Percentiles rank a stretch among this genome's conserved stretches.
Conservation (phyloP, 1,139 yeast species). For the Saccharomyces hybrid region DNA sequence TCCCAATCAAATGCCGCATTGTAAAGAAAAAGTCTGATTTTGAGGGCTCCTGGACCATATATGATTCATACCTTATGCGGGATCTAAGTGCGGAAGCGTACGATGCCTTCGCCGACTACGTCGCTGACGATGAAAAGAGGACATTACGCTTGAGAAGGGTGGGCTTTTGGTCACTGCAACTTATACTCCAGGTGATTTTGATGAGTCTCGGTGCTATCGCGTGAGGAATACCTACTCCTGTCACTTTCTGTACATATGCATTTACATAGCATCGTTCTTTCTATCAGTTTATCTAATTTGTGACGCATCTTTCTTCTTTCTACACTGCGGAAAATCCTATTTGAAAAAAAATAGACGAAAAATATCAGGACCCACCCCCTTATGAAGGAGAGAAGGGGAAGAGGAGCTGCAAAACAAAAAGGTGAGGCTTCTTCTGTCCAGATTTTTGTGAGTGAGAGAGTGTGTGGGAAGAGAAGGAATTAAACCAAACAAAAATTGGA, state of each 20-base stretch:
- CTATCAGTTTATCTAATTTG: not conserved
- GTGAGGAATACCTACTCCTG: conserved; percentile 5
- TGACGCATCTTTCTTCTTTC: not conserved
- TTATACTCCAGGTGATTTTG: conserved; percentile 69
- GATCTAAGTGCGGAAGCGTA: conserved; percentile 86
- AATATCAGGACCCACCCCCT: not conserved
- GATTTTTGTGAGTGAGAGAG: not conserved
- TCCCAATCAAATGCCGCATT: conserved; percentile 81
- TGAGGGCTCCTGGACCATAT: conserved; percentile 94
- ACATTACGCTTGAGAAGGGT: conserved; percentile 68
- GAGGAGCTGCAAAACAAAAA: not conserved
- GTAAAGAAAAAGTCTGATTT: conserved; percentile 74
- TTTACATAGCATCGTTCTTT: not conserved
- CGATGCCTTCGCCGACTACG: conserved; percentile 82
- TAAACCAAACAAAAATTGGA: not conserved
- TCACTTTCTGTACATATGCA: not conserved
- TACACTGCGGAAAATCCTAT: not conserved
- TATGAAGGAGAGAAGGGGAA: not conserved
- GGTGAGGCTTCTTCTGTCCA: not conserved
- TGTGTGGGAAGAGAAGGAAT: not conserved
- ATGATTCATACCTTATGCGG: conserved; percentile 85
- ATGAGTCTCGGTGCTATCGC: conserved; percentile 68
- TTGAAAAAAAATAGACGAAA: not conserved
- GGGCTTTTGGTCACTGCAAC: conserved; percentile 89
- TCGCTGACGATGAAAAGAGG: conserved; percentile 76